These are phyloP conservation scores for Aspergillus nomiae DNA, from an alignment of 2,329 filamentous ascomycete species.

Conservation along the genomic window DNA sequence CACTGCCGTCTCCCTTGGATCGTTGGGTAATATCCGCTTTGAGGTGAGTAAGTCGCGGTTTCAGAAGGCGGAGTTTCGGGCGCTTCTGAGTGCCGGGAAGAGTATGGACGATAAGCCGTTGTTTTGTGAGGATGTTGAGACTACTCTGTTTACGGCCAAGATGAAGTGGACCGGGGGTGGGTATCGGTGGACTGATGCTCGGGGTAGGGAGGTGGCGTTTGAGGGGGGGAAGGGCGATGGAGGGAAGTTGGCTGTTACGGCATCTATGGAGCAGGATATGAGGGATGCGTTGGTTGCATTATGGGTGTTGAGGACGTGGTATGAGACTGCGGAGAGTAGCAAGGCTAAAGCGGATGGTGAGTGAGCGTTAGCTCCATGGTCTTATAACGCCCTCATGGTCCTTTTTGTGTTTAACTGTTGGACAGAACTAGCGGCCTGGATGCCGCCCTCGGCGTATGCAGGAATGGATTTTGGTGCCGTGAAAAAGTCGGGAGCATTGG, in stretches of 20 bases:
- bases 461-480: background rate
- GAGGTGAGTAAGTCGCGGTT: constrained; percentile 6
- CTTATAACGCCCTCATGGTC: background rate
- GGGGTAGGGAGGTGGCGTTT: constrained; percentile 9
- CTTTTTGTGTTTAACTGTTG: background rate
- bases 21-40: constrained; percentile 19
- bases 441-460: background rate
- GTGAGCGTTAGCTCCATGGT: background rate
- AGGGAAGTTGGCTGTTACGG: constrained; percentile 9
- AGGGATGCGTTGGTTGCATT: constrained; percentile 20
- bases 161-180: constrained; percentile 7
- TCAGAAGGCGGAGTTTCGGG: constrained; percentile 9
- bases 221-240: constrained; percentile 8
- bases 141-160: constrained; percentile 1
- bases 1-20: background rate
- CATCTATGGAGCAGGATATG: constrained; percentile 4
- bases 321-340: constrained; percentile 19
- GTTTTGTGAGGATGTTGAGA: background rate
- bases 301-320: constrained; percentile 22
- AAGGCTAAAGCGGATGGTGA: constrained; percentile 19
- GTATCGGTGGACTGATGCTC: constrained; percentile 13
- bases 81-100: background rate
- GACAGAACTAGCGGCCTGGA: background rate
- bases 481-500: background rate
- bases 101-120: constrained; percentile 5